Evolutionary conservation across 305 asterid species (phyloP).

Genomic region (Fraxinus paxiana): DNA sequence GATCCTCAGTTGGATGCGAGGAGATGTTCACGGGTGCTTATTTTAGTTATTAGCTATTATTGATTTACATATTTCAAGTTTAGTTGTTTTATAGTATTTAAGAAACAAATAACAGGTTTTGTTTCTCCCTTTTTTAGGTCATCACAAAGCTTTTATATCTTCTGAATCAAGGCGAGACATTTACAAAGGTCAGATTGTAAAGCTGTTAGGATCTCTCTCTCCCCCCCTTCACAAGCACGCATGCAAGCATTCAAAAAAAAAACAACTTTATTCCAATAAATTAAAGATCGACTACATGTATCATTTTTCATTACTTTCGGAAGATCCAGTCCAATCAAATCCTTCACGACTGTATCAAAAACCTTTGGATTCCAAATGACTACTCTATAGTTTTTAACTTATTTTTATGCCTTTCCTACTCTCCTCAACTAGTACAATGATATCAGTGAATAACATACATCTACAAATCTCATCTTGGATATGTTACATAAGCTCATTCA

Average conservation of each 20-base stretch:
- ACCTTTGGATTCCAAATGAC: not conserved
- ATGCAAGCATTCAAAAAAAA: not conserved
- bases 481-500: not conserved
- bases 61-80: not conserved
- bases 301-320: not conserved
- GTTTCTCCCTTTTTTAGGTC: constrained; percentile 46
- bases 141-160: constrained; percentile 95
- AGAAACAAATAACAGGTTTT: constrained; percentile 15
- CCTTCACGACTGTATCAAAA: not conserved
- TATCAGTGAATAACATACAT: not conserved
- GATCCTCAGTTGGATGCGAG: constrained; percentile 90
- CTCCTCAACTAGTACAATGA: not conserved
- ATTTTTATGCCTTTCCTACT: not conserved
- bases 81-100: not conserved
- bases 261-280: not conserved
- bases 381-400: not conserved
- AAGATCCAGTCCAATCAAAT: not conserved
- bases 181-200: constrained; percentile 65
- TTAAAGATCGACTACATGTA: not conserved
- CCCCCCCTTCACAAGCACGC: not conserved
- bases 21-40: constrained; percentile 75
- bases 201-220: not conserved
- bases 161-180: constrained; percentile 90
- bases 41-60: not conserved
- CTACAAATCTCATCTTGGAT: not conserved